These are phyloP conservation scores for Talaromyces proteolyticus DNA, from an alignment of 495 filamentous ascomycete genomes.

Conservation along the genomic window DNA sequence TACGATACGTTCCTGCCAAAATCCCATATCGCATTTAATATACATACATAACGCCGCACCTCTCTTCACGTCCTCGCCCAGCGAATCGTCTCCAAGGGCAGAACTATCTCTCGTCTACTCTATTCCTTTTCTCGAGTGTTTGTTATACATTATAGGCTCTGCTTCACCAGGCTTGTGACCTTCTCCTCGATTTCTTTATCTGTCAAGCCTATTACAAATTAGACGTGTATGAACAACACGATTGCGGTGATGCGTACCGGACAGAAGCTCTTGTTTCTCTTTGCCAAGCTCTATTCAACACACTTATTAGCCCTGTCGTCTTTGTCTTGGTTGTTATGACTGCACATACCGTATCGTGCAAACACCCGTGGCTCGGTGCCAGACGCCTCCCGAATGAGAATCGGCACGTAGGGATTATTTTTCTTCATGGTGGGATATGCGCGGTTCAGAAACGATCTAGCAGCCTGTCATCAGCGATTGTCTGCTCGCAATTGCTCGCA, in stretches of 20 bases:
- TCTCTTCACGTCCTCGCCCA: background rate
- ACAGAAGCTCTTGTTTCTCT: conserved; percentile 79
- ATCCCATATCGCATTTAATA: no score
- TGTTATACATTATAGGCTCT: conserved; percentile 11
- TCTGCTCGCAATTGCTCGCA: background rate
- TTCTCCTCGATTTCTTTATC: conserved; percentile 91
- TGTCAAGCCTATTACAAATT: conserved; percentile 57
- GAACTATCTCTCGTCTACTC: background rate
- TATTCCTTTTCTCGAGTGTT: no score
- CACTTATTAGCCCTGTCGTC: conserved; percentile 7
- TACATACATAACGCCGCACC: no score
- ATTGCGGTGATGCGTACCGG: conserved; percentile 45
- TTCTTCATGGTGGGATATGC: conserved; percentile 99
- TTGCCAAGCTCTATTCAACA: conserved; percentile 64
- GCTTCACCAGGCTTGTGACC: conserved; percentile 76
- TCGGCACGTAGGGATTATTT: conserved; percentile 91
- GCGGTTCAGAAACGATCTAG: conserved; percentile 79
- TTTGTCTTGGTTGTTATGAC: background rate
- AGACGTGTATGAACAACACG: conserved; percentile 1
- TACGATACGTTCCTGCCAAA: no score
- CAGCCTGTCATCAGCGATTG: background rate
- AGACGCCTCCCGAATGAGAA: conserved; percentile 86
- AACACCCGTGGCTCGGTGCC: conserved; percentile 79
- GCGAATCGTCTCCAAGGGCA: no score
- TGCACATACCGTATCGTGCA: conserved; percentile 78